Base-by-base conservation (phyloP, 2,329 filamentous ascomycete genomes). In the Didymella sp. region DNA sequence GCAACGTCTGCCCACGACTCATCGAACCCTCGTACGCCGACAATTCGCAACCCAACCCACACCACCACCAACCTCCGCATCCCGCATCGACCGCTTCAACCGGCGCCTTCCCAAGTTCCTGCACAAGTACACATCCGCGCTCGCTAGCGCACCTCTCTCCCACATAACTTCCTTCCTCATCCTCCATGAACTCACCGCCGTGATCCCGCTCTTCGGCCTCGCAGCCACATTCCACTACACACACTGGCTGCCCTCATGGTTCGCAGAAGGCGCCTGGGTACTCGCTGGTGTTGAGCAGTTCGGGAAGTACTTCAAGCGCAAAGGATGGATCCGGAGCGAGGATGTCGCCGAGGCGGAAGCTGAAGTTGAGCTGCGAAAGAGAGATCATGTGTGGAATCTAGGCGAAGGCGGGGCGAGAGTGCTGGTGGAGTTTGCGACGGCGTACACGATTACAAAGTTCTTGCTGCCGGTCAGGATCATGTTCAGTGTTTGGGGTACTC, bases 391-490 rank as follows among this genome's bases (percentile, higher is more conserved):
- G 75, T 77, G 63, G 73, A 73, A 71, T 40, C 60, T 73, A 41
- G 75, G 77, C 17, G 75, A 81, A 56, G 71, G 67, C 19, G 84
- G 84, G 0, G 80, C 83, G 31, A 81, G 82, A 58, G 59, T 87
- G 57, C 78, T 88, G 28, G 77, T 87, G 21, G 86, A 88, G 76
- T 85, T 98, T 62, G 95, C 91, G 22, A 89, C 95, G 19, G 93
- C 95, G 5, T 99, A 95, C 80, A 90, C 92, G 0, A 84, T 97
- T 61, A 96, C 92, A 1, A 99, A 99, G 78, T 87, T 87, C 15
- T 72, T 98, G 56, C 75, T 99, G 61, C 92, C 95, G 0, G 69
- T 90, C 12, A 84, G 95, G 64, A 85, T 99, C 59, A 79, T 89
- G 24, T 77, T 86, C 6, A 96, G 93, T 77, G 84, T 96, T 4